A percentile compares a stretch with the other conserved stretches of the same genome.
Conservation (phyloP, 805 yeast genomes). For the Starmerella geochares region DNA sequence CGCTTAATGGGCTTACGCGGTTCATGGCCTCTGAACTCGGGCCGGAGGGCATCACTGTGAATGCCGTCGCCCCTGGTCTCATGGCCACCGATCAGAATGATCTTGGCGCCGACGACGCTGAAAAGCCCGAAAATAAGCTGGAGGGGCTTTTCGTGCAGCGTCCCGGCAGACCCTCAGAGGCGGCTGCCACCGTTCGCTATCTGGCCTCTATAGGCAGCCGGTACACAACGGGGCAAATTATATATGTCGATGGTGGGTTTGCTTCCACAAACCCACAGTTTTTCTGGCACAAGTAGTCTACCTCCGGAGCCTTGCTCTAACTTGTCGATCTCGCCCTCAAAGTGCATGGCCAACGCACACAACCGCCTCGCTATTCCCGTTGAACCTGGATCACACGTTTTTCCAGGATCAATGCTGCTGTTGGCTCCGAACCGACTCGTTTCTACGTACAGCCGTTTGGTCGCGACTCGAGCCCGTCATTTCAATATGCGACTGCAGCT, state of each 20-base stretch:
- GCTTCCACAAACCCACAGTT: slow-evolving; percentile 17
- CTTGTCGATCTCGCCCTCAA: too few species aligned
- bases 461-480: too few species aligned
- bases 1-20: slow-evolving; percentile 17
- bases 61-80: slow-evolving; percentile 20
- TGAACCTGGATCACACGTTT: too few species aligned
- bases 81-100: slow-evolving; percentile 20
- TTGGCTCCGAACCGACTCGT: too few species aligned
- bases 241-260: slow-evolving; percentile 20
- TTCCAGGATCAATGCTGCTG: too few species aligned
- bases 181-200: slow-evolving; percentile 13
- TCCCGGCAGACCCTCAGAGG: slow-evolving; percentile 21
- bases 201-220: slow-evolving; percentile 17
- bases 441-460: too few species aligned
- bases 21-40: slow-evolving; percentile 19
- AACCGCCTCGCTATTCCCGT: too few species aligned
- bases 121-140: slow-evolving; percentile 4
- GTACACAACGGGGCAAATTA: slow-evolving; percentile 19
- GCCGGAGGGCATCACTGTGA: slow-evolving; percentile 19
- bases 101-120: slow-evolving; percentile 19
- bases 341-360: too few species aligned
- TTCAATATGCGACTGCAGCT: too few species aligned
- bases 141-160: slow-evolving; percentile 12
- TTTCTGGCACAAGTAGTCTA: slow-evolving; percentile 7
- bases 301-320: not conserved